Evolutionary conservation across 306 rosid genomes (phyloP), one percentile per base, ranked within the genome.

Genomic region (Medicago truncatula): DNA sequence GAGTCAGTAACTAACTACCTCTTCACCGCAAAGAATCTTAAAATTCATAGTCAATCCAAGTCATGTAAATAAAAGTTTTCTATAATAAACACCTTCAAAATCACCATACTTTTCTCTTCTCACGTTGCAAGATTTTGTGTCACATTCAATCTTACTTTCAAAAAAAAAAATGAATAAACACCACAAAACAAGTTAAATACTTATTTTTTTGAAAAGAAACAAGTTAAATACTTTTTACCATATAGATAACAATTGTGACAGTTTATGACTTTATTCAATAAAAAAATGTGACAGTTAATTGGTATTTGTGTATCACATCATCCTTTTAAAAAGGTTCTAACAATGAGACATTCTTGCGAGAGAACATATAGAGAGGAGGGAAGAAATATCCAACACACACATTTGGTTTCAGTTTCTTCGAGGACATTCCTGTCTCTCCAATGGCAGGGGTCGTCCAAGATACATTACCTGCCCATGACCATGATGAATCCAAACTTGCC

Each of bases 401-500:
- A 18, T 36, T 62, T 62, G 46, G 46, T 36, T 58, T 13, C 16
- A 23, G n/a, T 12, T 25, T 62, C 15, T 62, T 34, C 44, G 11
- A 61, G 11, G 47, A 63, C 16, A 58, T 38, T 11, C 16, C 16
- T 11, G 70, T 10, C 16, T 58, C 38, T 40, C 1, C 28, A 65
- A 65, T 65, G 70, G n/a, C 50, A 17, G 70, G 50, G 50, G 70
- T 65, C 5, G 16, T 17, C 8, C 9, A 41, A n/a, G 50, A n/a
- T 28, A 61, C 67, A 61, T 61, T 61, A 5, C 67, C 18, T 16
- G 9, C 1, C 7, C 21, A 17, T 3, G 52, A 65, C 9, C 28
- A 65, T 10, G 31, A 65, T 10, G 31, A 65, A n/a, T 65, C 70
- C 28, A 65, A 38, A 40, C 31, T 65, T 65, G 11, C 50, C 28